A percentile compares a stretch with the other conserved stretches of the same genome.
These are phyloP conservation scores for Gossypium davidsonii DNA, from an alignment of 441 rosid species.

Conservation along the genomic window DNA sequence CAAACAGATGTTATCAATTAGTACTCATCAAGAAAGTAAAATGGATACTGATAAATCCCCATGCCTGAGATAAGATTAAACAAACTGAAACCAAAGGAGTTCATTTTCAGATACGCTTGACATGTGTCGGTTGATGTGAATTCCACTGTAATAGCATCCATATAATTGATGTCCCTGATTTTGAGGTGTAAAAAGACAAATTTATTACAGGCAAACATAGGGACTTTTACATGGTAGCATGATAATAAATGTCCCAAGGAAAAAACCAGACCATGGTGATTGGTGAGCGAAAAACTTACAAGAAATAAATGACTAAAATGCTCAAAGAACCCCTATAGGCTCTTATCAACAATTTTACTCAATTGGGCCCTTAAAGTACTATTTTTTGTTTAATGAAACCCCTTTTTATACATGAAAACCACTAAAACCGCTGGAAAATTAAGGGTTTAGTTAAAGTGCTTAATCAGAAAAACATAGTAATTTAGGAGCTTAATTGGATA, in stretches of 20 bases:
- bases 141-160: constrained; percentile 88
- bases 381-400: neutral
- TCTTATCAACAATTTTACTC: neutral
- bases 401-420: neutral
- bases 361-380: neutral
- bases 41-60: neutral
- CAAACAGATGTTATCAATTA: neutral
- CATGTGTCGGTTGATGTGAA: constrained; percentile 33
- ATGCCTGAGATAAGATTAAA: neutral
- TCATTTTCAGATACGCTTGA: constrained; percentile 31
- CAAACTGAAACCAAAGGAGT: neutral
- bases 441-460: neutral
- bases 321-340: neutral
- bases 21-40: neutral
- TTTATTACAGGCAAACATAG: neutral
- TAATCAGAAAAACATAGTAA: neutral
- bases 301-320: neutral
- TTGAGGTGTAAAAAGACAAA: neutral
- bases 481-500: neutral
- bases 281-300: neutral
- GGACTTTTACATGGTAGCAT: neutral
- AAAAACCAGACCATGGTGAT: constrained; percentile 1
- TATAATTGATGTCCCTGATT: constrained; percentile 62
- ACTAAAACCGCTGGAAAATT: neutral
- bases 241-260: neutral